Conservation (phyloP, 805 yeast genomes). For the Candida sanyiensis region DNA sequence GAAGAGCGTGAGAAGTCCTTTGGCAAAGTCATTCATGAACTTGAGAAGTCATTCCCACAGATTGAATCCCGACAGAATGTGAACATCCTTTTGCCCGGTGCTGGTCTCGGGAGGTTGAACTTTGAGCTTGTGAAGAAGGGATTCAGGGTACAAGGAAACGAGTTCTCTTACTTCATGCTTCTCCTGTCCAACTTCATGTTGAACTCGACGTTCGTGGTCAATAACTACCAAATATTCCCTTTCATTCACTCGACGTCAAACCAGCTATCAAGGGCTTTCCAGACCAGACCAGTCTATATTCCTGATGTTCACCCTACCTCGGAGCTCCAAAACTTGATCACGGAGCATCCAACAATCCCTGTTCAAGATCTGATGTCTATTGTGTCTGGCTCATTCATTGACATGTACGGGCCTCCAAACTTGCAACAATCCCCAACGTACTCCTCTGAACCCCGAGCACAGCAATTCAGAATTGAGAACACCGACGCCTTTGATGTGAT, state of each 20-base stretch:
- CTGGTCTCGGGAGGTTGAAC: slow-evolving; percentile 57
- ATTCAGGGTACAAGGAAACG: slow-evolving; percentile 62
- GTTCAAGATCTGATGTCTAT: slow-evolving; percentile 57
- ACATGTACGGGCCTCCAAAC: slow-evolving; percentile 50
- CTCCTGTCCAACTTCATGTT: slow-evolving; percentile 48
- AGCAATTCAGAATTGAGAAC: slow-evolving; percentile 38
- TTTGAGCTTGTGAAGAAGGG: slow-evolving; percentile 50
- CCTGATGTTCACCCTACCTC: slow-evolving; percentile 48
- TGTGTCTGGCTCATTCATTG: slow-evolving; percentile 68
- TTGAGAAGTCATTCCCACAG: slow-evolving; percentile 34
- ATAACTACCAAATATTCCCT: slow-evolving; percentile 44
- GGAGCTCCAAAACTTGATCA: slow-evolving; percentile 29
- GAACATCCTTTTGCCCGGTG: slow-evolving; percentile 54
- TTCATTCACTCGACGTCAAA: slow-evolving; percentile 49
- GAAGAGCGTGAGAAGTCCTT: slow-evolving; percentile 39
- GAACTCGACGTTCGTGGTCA: slow-evolving; percentile 38
- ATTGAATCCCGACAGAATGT: slow-evolving; percentile 31
- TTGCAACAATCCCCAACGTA: slow-evolving; percentile 15
- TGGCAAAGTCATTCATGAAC: slow-evolving; percentile 30
- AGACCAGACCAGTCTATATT: slow-evolving; percentile 43
- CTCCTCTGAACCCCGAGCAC: slow-evolving; percentile 32
- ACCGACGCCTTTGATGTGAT: slow-evolving; percentile 38
- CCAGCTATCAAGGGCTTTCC: slow-evolving; percentile 38
- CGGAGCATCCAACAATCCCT: slow-evolving; percentile 34
- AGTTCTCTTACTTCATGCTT: slow-evolving; percentile 60